Base-by-base conservation (phyloP, 768 basidiomycete species). In the Calocera viscosa region DNA sequence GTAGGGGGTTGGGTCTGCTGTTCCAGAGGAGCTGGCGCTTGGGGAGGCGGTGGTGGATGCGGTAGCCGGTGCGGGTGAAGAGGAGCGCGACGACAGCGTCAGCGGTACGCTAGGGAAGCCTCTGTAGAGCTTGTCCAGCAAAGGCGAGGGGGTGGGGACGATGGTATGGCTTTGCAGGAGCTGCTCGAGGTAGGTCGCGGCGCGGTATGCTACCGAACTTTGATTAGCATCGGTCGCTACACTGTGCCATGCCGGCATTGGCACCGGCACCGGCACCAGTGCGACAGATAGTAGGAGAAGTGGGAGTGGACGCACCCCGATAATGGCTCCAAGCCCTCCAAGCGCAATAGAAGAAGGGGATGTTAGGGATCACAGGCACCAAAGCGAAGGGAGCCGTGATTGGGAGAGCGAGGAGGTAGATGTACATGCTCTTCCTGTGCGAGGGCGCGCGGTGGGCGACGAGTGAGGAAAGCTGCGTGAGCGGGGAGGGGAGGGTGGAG, bases 311-410 rank as follows among this genome's bases (percentile, higher is more conserved):
- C 65, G 40, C 67, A 89, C 89, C 89, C 81, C 80, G 83, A 73
- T 87, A 91, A 75, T 92, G 90, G 41, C 86, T 87, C 89, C 89
- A 92, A 47, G 88, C 85, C 49, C 90, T 81, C 90, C 90, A 92
- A 11, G 80, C 82, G 71, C 88, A 90, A 76, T 89, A 92, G 78
- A 92, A 90, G 74, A 92, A 87, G 0, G 90, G 90, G 24, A 92
- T 75, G 73, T 92, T 92, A 33, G 90, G 90, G 75, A 91, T 84
- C 49, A 91, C 72, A 91, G 90, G 90, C 70, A 92, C 82, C 64
- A 92, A 72, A 77, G 82, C 81, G 70, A 92, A 84, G 1, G 90
- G 90, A n/a, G 84, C 78, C 2, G 89, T 91, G 19, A 91, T 72
- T 0, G 90, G 90, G 28, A 86, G 78, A 39, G 87, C 73, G 3